Evolutionary conservation across 371 early-diverging fungal genomes (phyloP), one percentile per base, ranked within the genome.

Genomic region (Mucor racemosus): DNA sequence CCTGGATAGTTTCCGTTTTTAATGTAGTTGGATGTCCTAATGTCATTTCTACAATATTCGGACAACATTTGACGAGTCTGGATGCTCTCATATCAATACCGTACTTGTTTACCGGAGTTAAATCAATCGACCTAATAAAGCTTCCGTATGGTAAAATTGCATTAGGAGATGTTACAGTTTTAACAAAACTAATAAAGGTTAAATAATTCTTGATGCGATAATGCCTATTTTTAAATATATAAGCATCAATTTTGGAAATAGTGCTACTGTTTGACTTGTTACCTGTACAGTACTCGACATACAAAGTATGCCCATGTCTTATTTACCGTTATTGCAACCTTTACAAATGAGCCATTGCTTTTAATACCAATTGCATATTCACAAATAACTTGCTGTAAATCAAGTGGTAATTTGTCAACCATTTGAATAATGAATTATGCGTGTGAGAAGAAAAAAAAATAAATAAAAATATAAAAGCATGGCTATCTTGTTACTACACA

Each of bases 121-220:
- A 93, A 94, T 69, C 84, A 88, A 72, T 79, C 96, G 53, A 78
- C 87, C 34, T 78, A 86, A 48, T 93, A 92, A 95, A 92, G 87
- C 0, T 88, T 91, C 21, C 84, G 86, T 38, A 90, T 31, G 55
- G 55, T 65, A 66, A 36, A 11, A 66, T 11, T 0, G 66, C 31
- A n/a, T 66, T 33, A 5, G 15, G 13, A 5, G 26, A 41, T 8
- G 60, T 66, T 0, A 66, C 39, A n/a, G 66, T 60, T 17, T 66
- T 66, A 10, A 66, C 60, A 66, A 66, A 66, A n/a, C 60, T 19
- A 21, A 59, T 40, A 11, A 66, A 66, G 5, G 50, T 59, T 4
- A 66, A 9, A 33, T 66, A 66, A 31, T 66, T 66, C 31, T 60
- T 60, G 36, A 66, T 66, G 5, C 60, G 60, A 39, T 66, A 66